Base-by-base conservation (phyloP, 176 grass and related monocot species). In the Olyra latifolia region DNA sequence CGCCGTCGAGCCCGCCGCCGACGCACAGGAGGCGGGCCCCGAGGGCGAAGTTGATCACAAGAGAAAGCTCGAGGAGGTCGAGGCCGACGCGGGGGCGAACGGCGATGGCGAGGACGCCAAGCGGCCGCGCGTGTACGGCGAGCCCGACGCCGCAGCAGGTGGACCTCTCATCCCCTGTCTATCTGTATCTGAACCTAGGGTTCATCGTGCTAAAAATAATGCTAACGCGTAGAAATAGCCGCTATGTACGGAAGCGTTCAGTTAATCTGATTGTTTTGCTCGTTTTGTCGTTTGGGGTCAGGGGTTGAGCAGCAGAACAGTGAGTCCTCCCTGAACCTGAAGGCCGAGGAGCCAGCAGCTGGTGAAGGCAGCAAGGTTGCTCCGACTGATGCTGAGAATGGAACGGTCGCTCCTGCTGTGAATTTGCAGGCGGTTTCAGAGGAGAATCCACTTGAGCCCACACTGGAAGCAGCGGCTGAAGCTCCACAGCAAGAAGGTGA, bases 1-100 rank as follows among this genome's bases (percentile, higher is more conserved):
- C n/a, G n/a, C n/a, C n/a, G n/a, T n/a, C n/a, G n/a, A n/a, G n/a
- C n/a, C n/a, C n/a, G n/a, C n/a, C n/a, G n/a, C n/a, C n/a, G n/a
- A n/a, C n/a, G n/a, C n/a, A n/a, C n/a, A n/a, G n/a, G n/a, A n/a
- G n/a, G n/a, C n/a, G n/a, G n/a, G n/a, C n/a, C n/a, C 59, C 17
- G 80, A 77, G 45, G 82, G 69, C 43, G 80, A 83, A 14, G 82
- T 35, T 43, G 88, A 86, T 48, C 60, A 77, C 72, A 88, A 90
- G 77, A 82, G 91, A 80, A 87, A 91, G 78, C 82, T 89, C 40
- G 88, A 73, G 67, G 79, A 84, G 43, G 69, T 74, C 28, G 62
- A 50, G n/a, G n/a, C n/a, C n/a, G n/a, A n/a, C n/a, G n/a, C n/a
- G 41, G 83, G 89, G 27, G 58, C 66, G 46, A 86, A 69, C 71